Base-by-base conservation (phyloP, 1,284 basidiomycete species). In the Trichosporon ovoides region DNA sequence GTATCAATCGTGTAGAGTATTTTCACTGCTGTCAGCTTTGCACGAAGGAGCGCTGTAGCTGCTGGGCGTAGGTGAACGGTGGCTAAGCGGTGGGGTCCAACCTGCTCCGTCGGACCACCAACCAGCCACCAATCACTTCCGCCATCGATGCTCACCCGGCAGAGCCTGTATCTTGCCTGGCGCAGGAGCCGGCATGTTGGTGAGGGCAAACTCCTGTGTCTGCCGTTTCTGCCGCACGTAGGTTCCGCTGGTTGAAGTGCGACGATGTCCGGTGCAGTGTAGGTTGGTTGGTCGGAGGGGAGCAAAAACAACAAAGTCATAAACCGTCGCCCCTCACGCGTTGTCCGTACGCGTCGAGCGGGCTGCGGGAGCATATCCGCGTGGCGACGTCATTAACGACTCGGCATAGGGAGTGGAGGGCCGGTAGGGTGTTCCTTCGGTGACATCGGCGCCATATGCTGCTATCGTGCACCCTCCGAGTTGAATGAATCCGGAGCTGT, bases 1-100 rank as follows among this genome's bases (percentile, higher is more conserved):
- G 67, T 68, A 54, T 74, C 72, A 38, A 76, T 60, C 10, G 63
- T 71, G 58, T 76, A 76, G 31, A 74, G 63, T 12, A 76, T 71
- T 62, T 74, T 74, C 62, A 76, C 74, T 76, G 57, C 49, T n/a
- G 20, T 48, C n/a, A 48, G 43, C 43, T 48, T 5, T 31, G 14
- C 3, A 3, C 4, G n/a, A n/a, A n/a, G n/a, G 9, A 20, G 10
- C 7, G 20, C 18, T 4, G 3, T 2, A 38, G 28, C 14, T 24
- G n/a, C n/a, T n/a, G n/a, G n/a, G n/a, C n/a, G n/a, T n/a, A n/a
- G n/a, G n/a, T n/a, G n/a, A n/a, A n/a, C n/a, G n/a, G 16, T 12
- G 1, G n/a, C 9, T 3, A 13, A 18, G 11, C 3, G 14, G n/a
- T 28, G n/a, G n/a, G n/a, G n/a, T n/a, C n/a, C n/a, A n/a, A n/a